Percentiles rank a stretch among this genome's conserved stretches.
Evolutionary conservation across 768 basidiomycete genomes (phyloP).

Genomic region (Termitomyces titanicus): DNA sequence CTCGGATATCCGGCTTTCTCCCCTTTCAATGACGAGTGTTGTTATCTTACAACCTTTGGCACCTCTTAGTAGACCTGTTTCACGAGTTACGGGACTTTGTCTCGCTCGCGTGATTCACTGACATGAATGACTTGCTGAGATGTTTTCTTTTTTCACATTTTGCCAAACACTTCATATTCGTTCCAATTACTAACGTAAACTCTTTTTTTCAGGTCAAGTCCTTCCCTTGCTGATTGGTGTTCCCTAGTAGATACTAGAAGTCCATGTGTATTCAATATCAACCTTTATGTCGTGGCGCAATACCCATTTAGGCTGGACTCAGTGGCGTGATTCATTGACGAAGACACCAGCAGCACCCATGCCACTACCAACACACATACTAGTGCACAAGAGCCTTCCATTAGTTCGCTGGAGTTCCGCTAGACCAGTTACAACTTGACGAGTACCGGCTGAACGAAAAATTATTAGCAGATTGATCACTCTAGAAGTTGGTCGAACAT

Average conservation of each 20-base stretch:
- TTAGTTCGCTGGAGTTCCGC: constrained; percentile 72
- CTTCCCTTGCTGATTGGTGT: not conserved
- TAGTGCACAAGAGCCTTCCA: constrained; percentile 73
- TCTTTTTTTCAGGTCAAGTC: not conserved
- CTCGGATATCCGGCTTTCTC: constrained; percentile 6
- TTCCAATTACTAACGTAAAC: not conserved
- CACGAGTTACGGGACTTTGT: constrained; percentile 26
- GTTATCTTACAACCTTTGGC: constrained; percentile 70
- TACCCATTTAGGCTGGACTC: not conserved
- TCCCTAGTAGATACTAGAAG: not conserved
- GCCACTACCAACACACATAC: constrained; percentile 76
- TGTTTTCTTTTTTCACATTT: constrained; percentile 33
- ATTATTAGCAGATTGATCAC: constrained; percentile 10
- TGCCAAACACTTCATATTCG: not conserved
- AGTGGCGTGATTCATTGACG: constrained; percentile 56
- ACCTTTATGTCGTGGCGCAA: not conserved
- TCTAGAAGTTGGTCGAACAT: constrained; percentile 22
- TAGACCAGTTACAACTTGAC: constrained; percentile 87
- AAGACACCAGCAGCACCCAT: constrained; percentile 87
- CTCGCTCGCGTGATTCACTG: constrained; percentile 57
- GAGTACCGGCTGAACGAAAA: constrained; percentile 59
- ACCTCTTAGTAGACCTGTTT: constrained; percentile 89
- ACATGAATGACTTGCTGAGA: constrained; percentile 87
- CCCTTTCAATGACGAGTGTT: constrained; percentile 74
- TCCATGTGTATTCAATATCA: not conserved